Base-by-base conservation (phyloP, 139 green algal genomes). In the Volvox africanus region DNA sequence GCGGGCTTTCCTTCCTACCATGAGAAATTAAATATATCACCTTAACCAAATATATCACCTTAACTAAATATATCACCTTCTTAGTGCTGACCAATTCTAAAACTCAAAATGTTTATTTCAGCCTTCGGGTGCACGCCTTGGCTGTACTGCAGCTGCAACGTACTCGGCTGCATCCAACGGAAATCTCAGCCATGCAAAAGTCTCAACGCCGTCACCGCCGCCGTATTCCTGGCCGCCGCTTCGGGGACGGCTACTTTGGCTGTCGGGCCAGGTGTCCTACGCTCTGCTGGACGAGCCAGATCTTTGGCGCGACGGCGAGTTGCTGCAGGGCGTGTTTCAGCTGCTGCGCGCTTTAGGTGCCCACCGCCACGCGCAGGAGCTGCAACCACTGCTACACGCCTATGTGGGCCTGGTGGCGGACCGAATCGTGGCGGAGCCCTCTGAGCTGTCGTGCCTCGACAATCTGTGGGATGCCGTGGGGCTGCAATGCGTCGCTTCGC, bases 391-490 rank as follows among this genome's bases (percentile, higher is more conserved):
- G 88, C 76, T 93, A 79, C 71, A 90, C 37, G 83, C 84, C 35
- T 93, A 89, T 71, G 91, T 93, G 44, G 88, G 36, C 20, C 71
- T 93, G 37, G n/a, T 95, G 79, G 84, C 89, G 24, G 90, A 93
- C 50, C 69, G 90, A 0, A 30, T 93, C 19, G 88, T 69, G 77
- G 76, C 88, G n/a, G 83, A 88, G 44, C 93, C 93, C 26, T 50
- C 16, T 28, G 73, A 92, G 44, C 35, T 91, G 22, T 30, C 3
- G 1, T 44, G 65, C 44, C 87, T 95, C 83, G 81, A 87, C 35
- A 61, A 81, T 28, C 88, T 95, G 2, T 95, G 93, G 90, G 90
- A 93, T n/a, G 88, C 93, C 17, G 36, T 95, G 28, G 93, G 93
- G 36, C 37, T 95, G 21, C 69, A 78, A 30, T 84, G 61, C 17